Evolutionary conservation across 2,329 filamentous ascomycete genomes (phyloP).

Genomic region (Diaporthe nobilis): DNA sequence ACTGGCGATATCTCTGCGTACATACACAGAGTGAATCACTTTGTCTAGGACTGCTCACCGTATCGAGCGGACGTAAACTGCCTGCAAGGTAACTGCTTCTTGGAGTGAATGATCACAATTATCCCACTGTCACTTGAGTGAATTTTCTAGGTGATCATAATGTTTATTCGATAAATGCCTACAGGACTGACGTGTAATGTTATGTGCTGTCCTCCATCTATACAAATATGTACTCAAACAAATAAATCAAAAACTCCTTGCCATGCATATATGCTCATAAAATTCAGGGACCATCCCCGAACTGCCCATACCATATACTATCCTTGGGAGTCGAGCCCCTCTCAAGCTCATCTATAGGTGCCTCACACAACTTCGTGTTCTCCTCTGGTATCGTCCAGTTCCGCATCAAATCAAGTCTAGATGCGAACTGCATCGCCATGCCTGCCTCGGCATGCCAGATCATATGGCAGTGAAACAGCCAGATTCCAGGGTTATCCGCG

Average conservation of each 20-base stretch:
- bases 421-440: slow-evolving; percentile 59
- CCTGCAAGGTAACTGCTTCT: neutral
- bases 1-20: neutral
- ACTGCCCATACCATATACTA: slow-evolving; percentile 55
- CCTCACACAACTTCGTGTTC: slow-evolving; percentile 61
- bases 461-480: slow-evolving; percentile 58
- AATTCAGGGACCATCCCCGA: slow-evolving; percentile 47
- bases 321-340: slow-evolving; percentile 65
- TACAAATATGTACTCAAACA: neutral
- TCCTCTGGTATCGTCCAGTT: slow-evolving; percentile 59
- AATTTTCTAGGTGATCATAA: neutral
- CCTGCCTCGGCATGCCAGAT: slow-evolving; percentile 56
- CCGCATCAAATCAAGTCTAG: slow-evolving; percentile 60
- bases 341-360: slow-evolving; percentile 57
- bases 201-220: neutral
- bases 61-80: neutral
- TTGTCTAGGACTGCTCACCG: slow-evolving; percentile 20
- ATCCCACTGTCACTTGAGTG: neutral
- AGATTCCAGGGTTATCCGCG: slow-evolving; percentile 64
- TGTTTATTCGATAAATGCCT: neutral
- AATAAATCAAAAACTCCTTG: slow-evolving; percentile 1
- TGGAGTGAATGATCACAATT: neutral
- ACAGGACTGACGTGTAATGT: no score
- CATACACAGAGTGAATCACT: slow-evolving; percentile 14
- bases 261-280: slow-evolving; percentile 2